These are phyloP conservation scores for Aureobasidium sp. DNA, from an alignment of 2,329 filamentous ascomycete genomes.

Conservation along the genomic window DNA sequence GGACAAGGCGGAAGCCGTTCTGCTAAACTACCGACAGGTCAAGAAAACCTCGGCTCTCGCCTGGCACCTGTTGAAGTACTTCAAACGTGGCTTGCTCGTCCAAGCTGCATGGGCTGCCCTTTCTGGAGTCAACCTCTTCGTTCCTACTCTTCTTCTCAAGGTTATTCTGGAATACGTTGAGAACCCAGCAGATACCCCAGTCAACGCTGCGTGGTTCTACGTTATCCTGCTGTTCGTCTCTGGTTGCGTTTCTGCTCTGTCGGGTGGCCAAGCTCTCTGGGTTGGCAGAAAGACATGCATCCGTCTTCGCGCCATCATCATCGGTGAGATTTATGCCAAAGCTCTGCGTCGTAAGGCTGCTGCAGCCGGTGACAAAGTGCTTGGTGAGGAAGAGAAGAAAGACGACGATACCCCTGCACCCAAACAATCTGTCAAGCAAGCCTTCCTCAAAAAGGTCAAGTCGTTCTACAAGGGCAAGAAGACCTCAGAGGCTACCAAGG, in stretches of 20 bases:
- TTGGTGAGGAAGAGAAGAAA: slow-evolving; percentile 52
- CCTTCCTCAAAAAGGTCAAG: slow-evolving; percentile 41
- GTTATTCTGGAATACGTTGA: slow-evolving; percentile 94
- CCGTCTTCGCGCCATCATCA: slow-evolving; percentile 84
- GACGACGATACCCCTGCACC: slow-evolving; percentile 27
- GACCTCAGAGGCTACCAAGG: slow-evolving; percentile 41
- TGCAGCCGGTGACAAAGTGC: slow-evolving; percentile 64
- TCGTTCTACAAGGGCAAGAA: slow-evolving; percentile 54
- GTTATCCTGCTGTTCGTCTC: slow-evolving; percentile 84
- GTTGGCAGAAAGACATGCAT: slow-evolving; percentile 93
- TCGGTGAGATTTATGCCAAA: slow-evolving; percentile 96
- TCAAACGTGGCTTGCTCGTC: slow-evolving; percentile 65
- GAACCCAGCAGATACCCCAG: slow-evolving; percentile 63
- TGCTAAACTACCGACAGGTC: slow-evolving; percentile 75
- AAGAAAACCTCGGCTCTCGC: slow-evolving; percentile 75
- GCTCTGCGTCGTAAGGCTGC: slow-evolving; percentile 85
- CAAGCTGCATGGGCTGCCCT: slow-evolving; percentile 77
- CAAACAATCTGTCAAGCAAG: slow-evolving; percentile 27
- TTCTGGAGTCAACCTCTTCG: slow-evolving; percentile 78
- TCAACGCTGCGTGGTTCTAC: slow-evolving; percentile 91
- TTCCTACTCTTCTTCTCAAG: slow-evolving; percentile 83
- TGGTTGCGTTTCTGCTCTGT: slow-evolving; percentile 72
- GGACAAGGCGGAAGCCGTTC: slow-evolving; percentile 77
- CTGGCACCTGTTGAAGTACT: slow-evolving; percentile 76
- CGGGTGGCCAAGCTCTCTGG: slow-evolving; percentile 82